Percentiles rank a stretch among this genome's conserved stretches.
Conservation (phyloP, 1,284 basidiomycete species). For the Ceratobasidium sp. region DNA sequence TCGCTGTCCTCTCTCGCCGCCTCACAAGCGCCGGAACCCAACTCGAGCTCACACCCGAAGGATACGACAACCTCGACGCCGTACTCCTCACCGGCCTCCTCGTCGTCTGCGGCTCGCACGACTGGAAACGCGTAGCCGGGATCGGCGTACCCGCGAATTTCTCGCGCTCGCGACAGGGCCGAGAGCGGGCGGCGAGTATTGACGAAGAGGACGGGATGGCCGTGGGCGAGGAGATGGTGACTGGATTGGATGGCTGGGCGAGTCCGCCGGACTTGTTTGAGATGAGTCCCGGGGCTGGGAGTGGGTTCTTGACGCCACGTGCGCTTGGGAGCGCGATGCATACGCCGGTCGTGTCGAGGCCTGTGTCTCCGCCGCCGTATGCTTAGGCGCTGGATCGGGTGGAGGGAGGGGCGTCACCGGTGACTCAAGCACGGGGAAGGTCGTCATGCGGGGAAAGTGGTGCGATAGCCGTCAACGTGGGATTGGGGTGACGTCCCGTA, state of each 20-base stretch:
- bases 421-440: too few relatives aligned
- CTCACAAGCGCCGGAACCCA: constrained; percentile 25
- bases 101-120: constrained; percentile 30
- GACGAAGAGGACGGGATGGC: constrained; percentile 22
- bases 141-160: constrained; percentile 18
- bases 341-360: too few relatives aligned
- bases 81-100: constrained; percentile 18
- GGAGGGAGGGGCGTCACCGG: too few relatives aligned
- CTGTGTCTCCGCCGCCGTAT: too few relatives aligned
- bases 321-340: too few relatives aligned
- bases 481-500: too few relatives aligned
- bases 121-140: constrained; percentile 31
- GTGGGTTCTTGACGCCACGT: constrained; percentile 18
- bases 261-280: constrained; percentile 31
- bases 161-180: neutral
- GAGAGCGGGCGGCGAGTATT: neutral
- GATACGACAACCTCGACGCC: constrained; percentile 28
- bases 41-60: constrained; percentile 36
- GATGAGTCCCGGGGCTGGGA: constrained; percentile 10
- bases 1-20: constrained; percentile 28
- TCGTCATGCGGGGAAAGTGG: too few relatives aligned
- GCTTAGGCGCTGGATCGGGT: too few relatives aligned
- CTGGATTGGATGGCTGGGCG: constrained; percentile 30
- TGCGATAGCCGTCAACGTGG: too few relatives aligned
- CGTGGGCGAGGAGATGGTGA: constrained; percentile 30